Evolutionary conservation across 1,139 yeast genomes (phyloP).

Genomic region (Petasospora rhodanensis): DNA sequence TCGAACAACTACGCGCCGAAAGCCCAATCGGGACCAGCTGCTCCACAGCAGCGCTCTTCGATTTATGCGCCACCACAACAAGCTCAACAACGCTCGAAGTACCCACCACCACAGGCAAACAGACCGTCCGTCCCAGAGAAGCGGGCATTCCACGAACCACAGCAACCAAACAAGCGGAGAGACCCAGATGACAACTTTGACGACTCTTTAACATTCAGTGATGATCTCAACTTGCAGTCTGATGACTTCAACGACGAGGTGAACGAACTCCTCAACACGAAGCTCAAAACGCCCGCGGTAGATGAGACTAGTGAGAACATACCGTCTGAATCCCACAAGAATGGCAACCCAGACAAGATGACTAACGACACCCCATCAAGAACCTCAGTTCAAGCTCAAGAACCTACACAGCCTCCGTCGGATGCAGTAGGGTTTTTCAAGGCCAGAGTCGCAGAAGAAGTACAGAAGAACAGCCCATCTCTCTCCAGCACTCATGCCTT

Average conservation of each 20-base stretch:
- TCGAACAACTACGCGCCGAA: no score
- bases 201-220: slow-evolving; percentile 65
- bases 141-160: slow-evolving; percentile 5
- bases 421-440: slow-evolving; percentile 45
- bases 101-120: slow-evolving; percentile 1
- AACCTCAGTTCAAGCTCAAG: no score
- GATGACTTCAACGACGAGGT: slow-evolving; percentile 35
- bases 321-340: slow-evolving; percentile 1
- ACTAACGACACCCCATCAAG: slow-evolving; percentile 3
- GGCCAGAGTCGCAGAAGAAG: slow-evolving; percentile 52
- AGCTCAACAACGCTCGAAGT: slow-evolving; percentile 1
- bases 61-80: slow-evolving; percentile 4
- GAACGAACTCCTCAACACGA: slow-evolving; percentile 27
- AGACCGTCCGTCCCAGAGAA: slow-evolving; percentile 15
- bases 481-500: slow-evolving; percentile 31
- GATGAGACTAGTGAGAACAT: slow-evolving; percentile 6
- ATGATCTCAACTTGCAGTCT: slow-evolving; percentile 41
- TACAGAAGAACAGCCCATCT: slow-evolving; percentile 40
- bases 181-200: slow-evolving; percentile 43
- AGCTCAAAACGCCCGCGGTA: slow-evolving; percentile 12
- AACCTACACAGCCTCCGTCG: slow-evolving; percentile 7
- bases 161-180: slow-evolving; percentile 5
- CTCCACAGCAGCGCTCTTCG: no score
- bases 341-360: background rate
- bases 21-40: no score